Evolutionary conservation across 768 basidiomycete species (phyloP), one percentile per base, ranked within the genome.

Genomic region (Amanita rubescens): DNA sequence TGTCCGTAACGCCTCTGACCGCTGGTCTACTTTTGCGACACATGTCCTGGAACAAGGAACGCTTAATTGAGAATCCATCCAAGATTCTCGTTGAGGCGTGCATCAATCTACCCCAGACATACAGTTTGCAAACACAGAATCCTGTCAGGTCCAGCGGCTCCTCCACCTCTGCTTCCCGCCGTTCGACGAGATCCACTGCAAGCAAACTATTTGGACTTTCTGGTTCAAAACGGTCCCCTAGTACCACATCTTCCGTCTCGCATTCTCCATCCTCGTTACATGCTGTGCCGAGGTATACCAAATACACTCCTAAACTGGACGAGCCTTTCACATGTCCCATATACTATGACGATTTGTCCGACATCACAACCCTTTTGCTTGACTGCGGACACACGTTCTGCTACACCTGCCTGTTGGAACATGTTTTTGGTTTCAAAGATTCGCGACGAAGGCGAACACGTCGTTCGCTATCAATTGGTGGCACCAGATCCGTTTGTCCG

Each of bases 11-110:
- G 43, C 22, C 43, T 27, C 24, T 7, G 22, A 79, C 79, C 2
- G 94, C 94, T 3, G 76, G 82, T 2, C 71, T 94, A 27, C 76
- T 99, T 5, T 73, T 99, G 55, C 82, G 94, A 25, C 73, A 89
- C 70, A 81, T 87, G 75, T 75, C 78, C 52, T 99, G 96, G 96
- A 98, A 98, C 76, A 91, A 90, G 65, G 96, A 99, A 66, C 85
- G 85, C 53, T 79, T 99, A 19, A 91, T 93, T 60, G 95, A 98
- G 71, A 88, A 90, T 56, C 81, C 90, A 0, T 75, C 82, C n/a
- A 70, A 72, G 7, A 79, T 94, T 14, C 80, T 85, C 25, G 75
- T 81, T 24, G 79, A 81, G 6, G 92, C 94, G 0, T 96, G 95
- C 3, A 76, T 77, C 61, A 58, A 74, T 68, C 48, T 72, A 63